phyloP scores from a whole-genome alignment of 306 rosid genomes.

The Cajanus cajan region DNA sequence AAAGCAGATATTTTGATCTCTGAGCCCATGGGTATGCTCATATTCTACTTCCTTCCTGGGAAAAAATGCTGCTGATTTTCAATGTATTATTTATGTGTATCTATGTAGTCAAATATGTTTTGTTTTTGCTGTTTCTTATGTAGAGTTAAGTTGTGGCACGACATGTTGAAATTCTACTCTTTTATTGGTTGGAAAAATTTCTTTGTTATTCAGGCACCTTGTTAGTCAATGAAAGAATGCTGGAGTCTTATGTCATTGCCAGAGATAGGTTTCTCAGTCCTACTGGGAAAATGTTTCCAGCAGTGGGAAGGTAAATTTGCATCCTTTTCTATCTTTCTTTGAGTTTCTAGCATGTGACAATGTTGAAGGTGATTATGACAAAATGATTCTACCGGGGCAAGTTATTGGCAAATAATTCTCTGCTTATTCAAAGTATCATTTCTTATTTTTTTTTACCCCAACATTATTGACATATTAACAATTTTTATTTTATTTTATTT shows the following conservation, averaged over 20 bases:
- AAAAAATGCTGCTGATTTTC: constrained; percentile 12
- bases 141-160: neutral
- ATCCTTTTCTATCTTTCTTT: neutral
- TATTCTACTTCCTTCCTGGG: constrained; percentile 6
- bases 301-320: constrained; percentile 70
- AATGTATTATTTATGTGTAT: neutral
- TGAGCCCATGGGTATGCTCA: constrained; percentile 92
- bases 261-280: constrained; percentile 89
- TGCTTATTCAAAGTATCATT: neutral
- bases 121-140: neutral
- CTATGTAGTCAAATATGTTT: constrained; percentile 1
- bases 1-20: constrained; percentile 95
- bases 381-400: neutral
- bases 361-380: constrained; percentile 1
- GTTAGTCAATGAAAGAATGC: constrained; percentile 91
- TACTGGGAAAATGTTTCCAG: constrained; percentile 89
- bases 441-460: neutral
- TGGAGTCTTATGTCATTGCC: constrained; percentile 95
- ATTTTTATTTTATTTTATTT: too few relatives aligned
- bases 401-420: neutral
- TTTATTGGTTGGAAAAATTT: neutral
- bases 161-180: neutral
- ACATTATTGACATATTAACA: neutral
- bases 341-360: constrained; percentile 4
- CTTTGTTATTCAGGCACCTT: constrained; percentile 61